These are phyloP conservation scores for Fraxinus pennsylvanica DNA, from an alignment of 257 asterid genomes.

Conservation along the genomic window DNA sequence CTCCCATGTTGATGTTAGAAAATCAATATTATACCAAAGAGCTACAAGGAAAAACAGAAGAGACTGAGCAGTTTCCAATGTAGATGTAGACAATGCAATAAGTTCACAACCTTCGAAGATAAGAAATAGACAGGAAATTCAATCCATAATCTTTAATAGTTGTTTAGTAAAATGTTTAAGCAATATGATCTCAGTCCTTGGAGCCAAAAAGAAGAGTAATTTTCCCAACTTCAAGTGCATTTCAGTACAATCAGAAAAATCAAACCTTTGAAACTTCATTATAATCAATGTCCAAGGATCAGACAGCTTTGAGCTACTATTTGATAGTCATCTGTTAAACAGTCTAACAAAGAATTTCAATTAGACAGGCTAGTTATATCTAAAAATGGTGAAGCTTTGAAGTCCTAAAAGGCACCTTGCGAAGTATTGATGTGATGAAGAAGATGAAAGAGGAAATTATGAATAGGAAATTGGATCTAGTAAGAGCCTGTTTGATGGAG, in stretches of 20 bases:
- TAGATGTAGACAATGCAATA: not conserved
- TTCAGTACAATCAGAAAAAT: not conserved
- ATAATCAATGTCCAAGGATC: not conserved
- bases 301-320: conserved; percentile 5
- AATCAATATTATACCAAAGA: not conserved
- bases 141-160: not conserved
- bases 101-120: not conserved
- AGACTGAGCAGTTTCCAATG: not conserved
- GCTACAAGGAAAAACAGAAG: not conserved
- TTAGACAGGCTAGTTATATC: conserved; percentile 2
- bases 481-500: too few species aligned
- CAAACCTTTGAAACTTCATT: conserved; percentile 4
- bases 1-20: not conserved
- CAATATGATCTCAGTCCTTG: not conserved
- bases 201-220: not conserved
- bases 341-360: not conserved
- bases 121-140: not conserved
- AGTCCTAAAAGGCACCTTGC: not conserved
- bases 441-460: not conserved
- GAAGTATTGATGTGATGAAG: not conserved
- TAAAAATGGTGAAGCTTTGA: not conserved
- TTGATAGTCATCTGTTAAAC: not conserved
- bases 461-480: not conserved
- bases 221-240: not conserved
- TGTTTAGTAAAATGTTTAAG: not conserved